A percentile compares a stretch with the other conserved stretches of the same genome.
Conservation (phyloP, 2,329 filamentous ascomycete genomes). For the Hysterium pulicare region DNA sequence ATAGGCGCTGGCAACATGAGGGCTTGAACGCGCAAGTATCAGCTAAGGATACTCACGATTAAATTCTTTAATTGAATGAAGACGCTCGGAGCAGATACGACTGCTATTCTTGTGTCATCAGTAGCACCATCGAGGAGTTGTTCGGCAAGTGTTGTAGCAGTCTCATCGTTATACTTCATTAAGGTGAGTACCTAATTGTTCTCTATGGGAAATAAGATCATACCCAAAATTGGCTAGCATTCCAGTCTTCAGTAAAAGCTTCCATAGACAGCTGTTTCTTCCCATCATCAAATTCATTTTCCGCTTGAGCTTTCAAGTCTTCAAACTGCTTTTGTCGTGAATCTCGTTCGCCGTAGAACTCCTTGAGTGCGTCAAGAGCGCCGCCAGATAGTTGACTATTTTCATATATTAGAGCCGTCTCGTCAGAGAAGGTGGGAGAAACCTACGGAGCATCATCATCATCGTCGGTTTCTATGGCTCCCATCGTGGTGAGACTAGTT, state of each 20-base stretch:
- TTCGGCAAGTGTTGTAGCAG: conserved; percentile 60
- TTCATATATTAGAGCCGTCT: too few species aligned
- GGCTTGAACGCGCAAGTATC: too few species aligned
- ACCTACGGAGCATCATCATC: too few species aligned
- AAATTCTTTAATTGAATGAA: conserved; percentile 75
- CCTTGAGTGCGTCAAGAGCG: conserved; percentile 65
- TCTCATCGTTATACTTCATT: conserved; percentile 67
- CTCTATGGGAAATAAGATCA: conserved; percentile 14
- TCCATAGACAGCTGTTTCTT: conserved; percentile 57
- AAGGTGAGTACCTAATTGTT: conserved; percentile 1
- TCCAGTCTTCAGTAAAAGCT: conserved; percentile 76
- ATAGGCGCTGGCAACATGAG: too few species aligned
- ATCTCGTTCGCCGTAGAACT: conserved; percentile 73
- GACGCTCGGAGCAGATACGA: conserved; percentile 72
- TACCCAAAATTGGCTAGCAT: conserved; percentile 81
- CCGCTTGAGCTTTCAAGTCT: conserved; percentile 60
- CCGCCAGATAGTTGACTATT: conserved; percentile 64
- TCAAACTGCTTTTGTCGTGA: conserved; percentile 64
- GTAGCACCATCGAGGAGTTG: conserved; percentile 63
- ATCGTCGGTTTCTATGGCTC: too few species aligned
- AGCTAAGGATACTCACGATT: conserved; percentile 50
- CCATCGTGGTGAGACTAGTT: too few species aligned
- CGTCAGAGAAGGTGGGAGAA: too few species aligned
- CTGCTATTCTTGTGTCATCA: conserved; percentile 58
- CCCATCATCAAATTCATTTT: conserved; percentile 49